phyloP scores from a whole-genome alignment of 352 stramenopile species.

The Pythium dissotocum region DNA sequence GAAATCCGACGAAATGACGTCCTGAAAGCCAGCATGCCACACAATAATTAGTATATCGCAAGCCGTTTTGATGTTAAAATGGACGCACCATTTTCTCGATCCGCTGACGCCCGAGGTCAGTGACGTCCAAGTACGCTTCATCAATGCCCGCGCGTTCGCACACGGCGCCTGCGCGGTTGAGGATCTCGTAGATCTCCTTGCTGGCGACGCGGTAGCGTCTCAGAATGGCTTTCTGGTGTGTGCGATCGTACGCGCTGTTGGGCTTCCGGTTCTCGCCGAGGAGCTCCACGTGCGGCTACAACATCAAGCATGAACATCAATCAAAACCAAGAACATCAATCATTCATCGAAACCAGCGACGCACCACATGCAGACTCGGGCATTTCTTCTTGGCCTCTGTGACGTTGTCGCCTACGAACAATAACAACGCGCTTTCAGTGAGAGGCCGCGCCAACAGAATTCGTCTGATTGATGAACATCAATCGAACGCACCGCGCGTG shows the following conservation, averaged over 20 bases:
- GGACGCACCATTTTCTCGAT: slow-evolving; percentile 45
- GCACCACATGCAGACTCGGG: slow-evolving; percentile 74
- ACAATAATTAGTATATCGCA: background rate
- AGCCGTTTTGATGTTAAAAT: background rate
- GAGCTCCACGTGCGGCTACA: slow-evolving; percentile 80
- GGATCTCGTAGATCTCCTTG: slow-evolving; percentile 72
- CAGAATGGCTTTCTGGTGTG: slow-evolving; percentile 82
- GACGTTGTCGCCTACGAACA: slow-evolving; percentile 56
- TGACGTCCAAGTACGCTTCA: slow-evolving; percentile 83
- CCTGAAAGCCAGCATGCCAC: slow-evolving; percentile 25
- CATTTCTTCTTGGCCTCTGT: slow-evolving; percentile 72
- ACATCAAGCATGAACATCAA: slow-evolving; percentile 11
- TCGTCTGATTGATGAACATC: background rate
- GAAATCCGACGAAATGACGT: slow-evolving; percentile 56
- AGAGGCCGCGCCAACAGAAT: background rate
- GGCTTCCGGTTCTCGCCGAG: slow-evolving; percentile 73
- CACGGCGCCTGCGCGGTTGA: slow-evolving; percentile 47
- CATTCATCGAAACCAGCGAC: background rate
- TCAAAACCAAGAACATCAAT: background rate
- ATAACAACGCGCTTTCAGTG: background rate
- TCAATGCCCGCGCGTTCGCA: slow-evolving; percentile 83
- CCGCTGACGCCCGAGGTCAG: slow-evolving; percentile 55
- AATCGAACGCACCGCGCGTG: slow-evolving; percentile 39
- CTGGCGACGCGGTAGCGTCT: slow-evolving; percentile 78
- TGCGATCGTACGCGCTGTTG: slow-evolving; percentile 61